These are phyloP conservation scores for Penicillium sp. DNA, from an alignment of 2,329 filamentous ascomycete genomes.

Conservation along the genomic window DNA sequence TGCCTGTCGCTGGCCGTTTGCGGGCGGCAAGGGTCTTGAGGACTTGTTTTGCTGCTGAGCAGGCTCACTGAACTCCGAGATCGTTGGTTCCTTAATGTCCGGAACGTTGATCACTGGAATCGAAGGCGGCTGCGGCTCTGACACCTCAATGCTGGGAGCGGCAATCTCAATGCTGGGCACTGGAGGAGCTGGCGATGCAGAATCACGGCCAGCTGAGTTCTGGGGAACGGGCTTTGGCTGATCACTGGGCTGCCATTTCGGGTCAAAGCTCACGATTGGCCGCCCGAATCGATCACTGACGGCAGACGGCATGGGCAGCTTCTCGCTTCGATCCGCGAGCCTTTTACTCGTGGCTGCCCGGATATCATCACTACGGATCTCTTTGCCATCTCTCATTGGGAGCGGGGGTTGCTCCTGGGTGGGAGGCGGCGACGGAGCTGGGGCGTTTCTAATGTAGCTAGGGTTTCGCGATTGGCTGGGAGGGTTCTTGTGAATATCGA, in stretches of 20 bases:
- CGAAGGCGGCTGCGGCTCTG: slow-evolving; percentile 33
- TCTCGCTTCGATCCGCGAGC: slow-evolving; percentile 79
- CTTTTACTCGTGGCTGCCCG: slow-evolving; percentile 86
- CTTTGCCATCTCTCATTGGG: slow-evolving; percentile 72
- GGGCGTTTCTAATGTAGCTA: slow-evolving; percentile 69
- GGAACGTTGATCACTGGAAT: slow-evolving; percentile 53
- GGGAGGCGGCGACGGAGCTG: slow-evolving; percentile 33
- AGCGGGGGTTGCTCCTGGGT: slow-evolving; percentile 38
- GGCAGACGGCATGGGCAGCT: slow-evolving; percentile 81
- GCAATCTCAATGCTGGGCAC: slow-evolving; percentile 41
- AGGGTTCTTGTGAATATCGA: slow-evolving; percentile 81
- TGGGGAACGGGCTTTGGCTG: slow-evolving; percentile 26
- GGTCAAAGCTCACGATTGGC: slow-evolving; percentile 96
- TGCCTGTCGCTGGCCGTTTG: slow-evolving; percentile 23
- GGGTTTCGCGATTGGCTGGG: slow-evolving; percentile 80
- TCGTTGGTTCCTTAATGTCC: slow-evolving; percentile 43
- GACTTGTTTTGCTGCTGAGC: slow-evolving; percentile 11
- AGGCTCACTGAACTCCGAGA: slow-evolving; percentile 34
- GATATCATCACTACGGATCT: slow-evolving; percentile 84
- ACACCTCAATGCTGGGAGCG: slow-evolving; percentile 45
- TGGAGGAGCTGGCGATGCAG: slow-evolving; percentile 31
- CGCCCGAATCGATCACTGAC: slow-evolving; percentile 88
- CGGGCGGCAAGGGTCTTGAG: slow-evolving; percentile 14
- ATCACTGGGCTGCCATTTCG: slow-evolving; percentile 67
- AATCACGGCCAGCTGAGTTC: slow-evolving; percentile 13